Conservation (phyloP, 345 rosid genomes). For the Gossypium rotundifolium region DNA sequence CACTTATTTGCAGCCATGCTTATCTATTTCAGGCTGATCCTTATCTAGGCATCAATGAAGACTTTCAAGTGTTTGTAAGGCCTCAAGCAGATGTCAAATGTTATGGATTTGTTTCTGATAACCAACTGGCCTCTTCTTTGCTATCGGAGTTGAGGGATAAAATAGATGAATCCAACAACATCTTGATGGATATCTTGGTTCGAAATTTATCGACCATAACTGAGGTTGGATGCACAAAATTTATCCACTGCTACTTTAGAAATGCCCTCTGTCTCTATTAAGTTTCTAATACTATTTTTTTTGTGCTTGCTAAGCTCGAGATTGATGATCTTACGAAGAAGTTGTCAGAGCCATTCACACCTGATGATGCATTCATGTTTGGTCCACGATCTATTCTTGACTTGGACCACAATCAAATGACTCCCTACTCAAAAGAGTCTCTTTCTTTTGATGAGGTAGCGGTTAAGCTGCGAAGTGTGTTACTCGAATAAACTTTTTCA, state of each 20-base stretch:
- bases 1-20: background rate
- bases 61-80: constrained; percentile 59
- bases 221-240: constrained; percentile 39
- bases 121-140: constrained; percentile 51
- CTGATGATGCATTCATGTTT: constrained; percentile 78
- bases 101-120: constrained; percentile 66
- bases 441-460: constrained; percentile 82
- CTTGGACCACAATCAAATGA: constrained; percentile 37
- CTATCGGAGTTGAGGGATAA: constrained; percentile 50
- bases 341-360: constrained; percentile 70
- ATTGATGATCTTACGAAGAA: constrained; percentile 56
- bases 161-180: constrained; percentile 39
- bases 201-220: constrained; percentile 42
- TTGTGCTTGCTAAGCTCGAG: constrained; percentile 43
- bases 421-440: constrained; percentile 58
- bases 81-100: constrained; percentile 54
- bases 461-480: no score
- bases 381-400: constrained; percentile 46
- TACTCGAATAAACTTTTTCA: background rate
- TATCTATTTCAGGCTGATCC: constrained; percentile 69
- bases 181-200: constrained; percentile 41
- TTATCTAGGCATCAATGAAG: constrained; percentile 55
- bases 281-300: constrained; percentile 7
- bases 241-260: no score
- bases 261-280: background rate